Percentiles rank a stretch among this genome's conserved stretches.
Evolutionary conservation across 108 stramenopile genomes (phyloP).

Genomic region (Skeletonema costatum): DNA sequence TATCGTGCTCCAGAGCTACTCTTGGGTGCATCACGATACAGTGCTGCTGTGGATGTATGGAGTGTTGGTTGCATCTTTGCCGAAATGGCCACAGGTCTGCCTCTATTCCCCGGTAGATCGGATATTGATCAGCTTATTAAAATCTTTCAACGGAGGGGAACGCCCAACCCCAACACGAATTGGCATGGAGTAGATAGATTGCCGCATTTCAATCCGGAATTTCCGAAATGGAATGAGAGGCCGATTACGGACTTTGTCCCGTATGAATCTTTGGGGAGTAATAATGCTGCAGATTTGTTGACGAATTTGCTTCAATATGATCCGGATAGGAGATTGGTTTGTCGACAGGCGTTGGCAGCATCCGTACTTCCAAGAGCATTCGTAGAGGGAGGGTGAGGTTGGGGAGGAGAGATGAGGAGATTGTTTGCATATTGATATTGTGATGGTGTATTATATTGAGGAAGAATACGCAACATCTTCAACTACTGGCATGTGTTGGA

Average conservation of each 20-base stretch:
- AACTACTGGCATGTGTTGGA: background rate
- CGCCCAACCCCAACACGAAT: constrained; percentile 78
- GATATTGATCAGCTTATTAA: constrained; percentile 92
- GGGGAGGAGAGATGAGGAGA: constrained; percentile 5
- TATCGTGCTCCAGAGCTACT: constrained; percentile 98
- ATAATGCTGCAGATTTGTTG: constrained; percentile 73
- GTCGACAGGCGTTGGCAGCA: constrained; percentile 85
- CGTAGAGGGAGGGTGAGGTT: background rate
- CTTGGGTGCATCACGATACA: constrained; percentile 88
- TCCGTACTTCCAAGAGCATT: constrained; percentile 72
- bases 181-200: constrained; percentile 92
- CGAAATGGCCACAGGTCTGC: constrained; percentile 93
- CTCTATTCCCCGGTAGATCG: constrained; percentile 83
- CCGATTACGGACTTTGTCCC: constrained; percentile 86
- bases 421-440: background rate
- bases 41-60: constrained; percentile 94
- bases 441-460: background rate
- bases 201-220: constrained; percentile 91
- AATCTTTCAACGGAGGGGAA: constrained; percentile 90
- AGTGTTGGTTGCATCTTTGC: constrained; percentile 97
- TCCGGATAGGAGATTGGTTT: constrained; percentile 84
- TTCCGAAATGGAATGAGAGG: constrained; percentile 88
- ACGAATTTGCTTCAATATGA: constrained; percentile 85
- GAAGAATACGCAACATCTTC: background rate
- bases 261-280: constrained; percentile 62